Conservation (phyloP, 352 stramenopile genomes). For the Globisporangium yorkense region DNA sequence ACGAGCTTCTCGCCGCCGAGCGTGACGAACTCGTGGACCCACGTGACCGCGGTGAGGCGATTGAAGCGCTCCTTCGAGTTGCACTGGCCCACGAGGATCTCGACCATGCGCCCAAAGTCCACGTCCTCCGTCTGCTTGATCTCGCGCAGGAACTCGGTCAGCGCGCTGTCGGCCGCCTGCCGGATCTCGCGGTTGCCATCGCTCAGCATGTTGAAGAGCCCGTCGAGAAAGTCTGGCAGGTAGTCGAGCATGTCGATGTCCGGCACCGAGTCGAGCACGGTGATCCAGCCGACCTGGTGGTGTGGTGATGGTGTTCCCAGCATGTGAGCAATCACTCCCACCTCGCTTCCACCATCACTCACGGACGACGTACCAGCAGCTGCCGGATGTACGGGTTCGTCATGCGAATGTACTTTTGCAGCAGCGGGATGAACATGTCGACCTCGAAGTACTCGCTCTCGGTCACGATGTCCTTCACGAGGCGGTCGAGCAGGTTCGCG, state of each 20-base stretch:
- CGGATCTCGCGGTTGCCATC: slow-evolving; percentile 98
- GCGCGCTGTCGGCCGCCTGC: slow-evolving; percentile 91
- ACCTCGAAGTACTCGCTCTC: slow-evolving; percentile 98
- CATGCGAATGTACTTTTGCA: slow-evolving; percentile 99
- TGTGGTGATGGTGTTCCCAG: no score
- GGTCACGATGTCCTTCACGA: slow-evolving; percentile 99
- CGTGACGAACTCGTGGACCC: slow-evolving; percentile 98
- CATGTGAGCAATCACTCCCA: no score
- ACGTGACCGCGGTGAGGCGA: slow-evolving; percentile 96
- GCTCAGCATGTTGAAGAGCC: slow-evolving; percentile 99
- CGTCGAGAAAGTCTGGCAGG: slow-evolving; percentile 96
- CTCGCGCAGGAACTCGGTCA: slow-evolving; percentile 95
- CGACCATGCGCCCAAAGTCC: slow-evolving; percentile 97
- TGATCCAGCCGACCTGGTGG: slow-evolving; percentile 93
- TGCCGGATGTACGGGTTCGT: slow-evolving; percentile 99
- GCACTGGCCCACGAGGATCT: slow-evolving; percentile 97
- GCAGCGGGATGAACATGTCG: slow-evolving; percentile 97
- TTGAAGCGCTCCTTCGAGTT: slow-evolving; percentile 96
- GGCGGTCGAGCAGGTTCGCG: slow-evolving; percentile 81
- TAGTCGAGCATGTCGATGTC: slow-evolving; percentile 99
- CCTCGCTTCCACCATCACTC: no score
- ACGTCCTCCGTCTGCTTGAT: slow-evolving; percentile 95
- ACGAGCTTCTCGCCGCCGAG: slow-evolving; percentile 93
- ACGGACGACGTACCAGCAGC: slow-evolving; percentile 63
- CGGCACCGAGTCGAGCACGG: slow-evolving; percentile 96